Percentiles rank a stretch among this genome's conserved stretches.
phyloP scores from a whole-genome alignment of 805 yeast genomes.

The Cyberlindnera mycetangii region DNA sequence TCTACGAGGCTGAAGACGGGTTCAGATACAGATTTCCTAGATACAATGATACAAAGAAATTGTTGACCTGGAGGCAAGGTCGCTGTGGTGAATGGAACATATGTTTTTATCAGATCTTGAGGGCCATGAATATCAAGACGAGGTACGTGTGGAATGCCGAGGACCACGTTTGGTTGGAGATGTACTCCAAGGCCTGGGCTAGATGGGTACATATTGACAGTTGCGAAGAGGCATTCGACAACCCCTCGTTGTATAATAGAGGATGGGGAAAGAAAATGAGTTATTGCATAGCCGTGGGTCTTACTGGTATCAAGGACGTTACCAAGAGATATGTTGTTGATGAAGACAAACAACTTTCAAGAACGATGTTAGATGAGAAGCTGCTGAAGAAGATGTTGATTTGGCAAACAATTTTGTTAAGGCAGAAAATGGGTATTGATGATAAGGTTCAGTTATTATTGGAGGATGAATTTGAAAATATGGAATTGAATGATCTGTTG shows the following conservation, averaged over 20 bases:
- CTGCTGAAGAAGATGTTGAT: slow-evolving; percentile 36
- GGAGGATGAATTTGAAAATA: slow-evolving; percentile 36
- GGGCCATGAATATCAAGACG: slow-evolving; percentile 60
- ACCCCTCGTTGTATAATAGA: slow-evolving; percentile 69
- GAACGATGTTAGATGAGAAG: slow-evolving; percentile 42
- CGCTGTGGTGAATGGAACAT: slow-evolving; percentile 97
- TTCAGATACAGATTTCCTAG: slow-evolving; percentile 62
- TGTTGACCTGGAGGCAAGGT: slow-evolving; percentile 64
- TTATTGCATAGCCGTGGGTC: slow-evolving; percentile 69
- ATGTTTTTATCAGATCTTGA: slow-evolving; percentile 67
- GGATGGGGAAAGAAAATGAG: slow-evolving; percentile 97
- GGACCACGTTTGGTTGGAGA: slow-evolving; percentile 97
- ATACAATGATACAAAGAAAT: slow-evolving; percentile 61
- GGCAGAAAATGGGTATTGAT: slow-evolving; percentile 30
- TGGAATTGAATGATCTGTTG: slow-evolving; percentile 26
- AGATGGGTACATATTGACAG: slow-evolving; percentile 89
- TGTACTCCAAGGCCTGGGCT: slow-evolving; percentile 54
- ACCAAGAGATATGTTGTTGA: slow-evolving; percentile 60
- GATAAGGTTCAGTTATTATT: slow-evolving; percentile 37
- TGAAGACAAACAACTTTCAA: slow-evolving; percentile 40
- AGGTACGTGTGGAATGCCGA: slow-evolving; percentile 86
- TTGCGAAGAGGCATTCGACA: slow-evolving; percentile 83
- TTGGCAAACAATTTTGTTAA: slow-evolving; percentile 35
- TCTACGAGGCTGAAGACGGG: slow-evolving; percentile 61
- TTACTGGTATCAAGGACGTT: slow-evolving; percentile 64